phyloP scores from a whole-genome alignment of 768 basidiomycete species.

The Lactarius quietus region DNA sequence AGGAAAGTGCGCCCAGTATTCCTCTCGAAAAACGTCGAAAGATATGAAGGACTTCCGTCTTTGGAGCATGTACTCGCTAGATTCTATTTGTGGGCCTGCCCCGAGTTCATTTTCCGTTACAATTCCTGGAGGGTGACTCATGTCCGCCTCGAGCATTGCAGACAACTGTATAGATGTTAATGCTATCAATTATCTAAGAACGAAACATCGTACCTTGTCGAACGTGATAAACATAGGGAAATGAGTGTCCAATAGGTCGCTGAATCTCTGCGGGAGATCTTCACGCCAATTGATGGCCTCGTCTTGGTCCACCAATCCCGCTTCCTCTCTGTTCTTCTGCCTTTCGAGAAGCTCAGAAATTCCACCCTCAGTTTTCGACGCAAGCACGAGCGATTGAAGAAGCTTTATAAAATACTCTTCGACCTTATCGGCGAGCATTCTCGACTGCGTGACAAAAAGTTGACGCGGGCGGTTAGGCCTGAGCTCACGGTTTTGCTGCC shows the following conservation, averaged over 20 bases:
- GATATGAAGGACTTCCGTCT: slow-evolving; percentile 34
- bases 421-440: slow-evolving; percentile 62
- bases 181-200: background rate
- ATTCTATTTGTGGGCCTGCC: background rate
- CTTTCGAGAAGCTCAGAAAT: slow-evolving; percentile 34
- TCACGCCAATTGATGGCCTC: slow-evolving; percentile 42
- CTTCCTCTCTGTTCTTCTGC: slow-evolving; percentile 24
- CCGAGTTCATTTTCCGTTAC: background rate
- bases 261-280: slow-evolving; percentile 51
- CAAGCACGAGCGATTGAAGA: slow-evolving; percentile 41
- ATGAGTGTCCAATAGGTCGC: slow-evolving; percentile 54
- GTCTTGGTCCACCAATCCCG: slow-evolving; percentile 41
- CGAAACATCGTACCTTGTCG: slow-evolving; percentile 44
- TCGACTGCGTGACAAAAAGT: slow-evolving; percentile 73
- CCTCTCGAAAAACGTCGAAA: slow-evolving; percentile 44
- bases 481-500: slow-evolving; percentile 37
- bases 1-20: slow-evolving; percentile 63
- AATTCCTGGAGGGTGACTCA: slow-evolving; percentile 18
- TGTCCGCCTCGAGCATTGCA: slow-evolving; percentile 48
- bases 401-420: slow-evolving; percentile 61
- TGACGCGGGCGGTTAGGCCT: slow-evolving; percentile 49
- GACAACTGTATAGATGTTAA: slow-evolving; percentile 39
- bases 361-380: slow-evolving; percentile 37
- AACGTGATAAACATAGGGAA: slow-evolving; percentile 73
- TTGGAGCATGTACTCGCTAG: slow-evolving; percentile 22